Base-by-base conservation (phyloP, 805 yeast species). In the Candida corydali region DNA sequence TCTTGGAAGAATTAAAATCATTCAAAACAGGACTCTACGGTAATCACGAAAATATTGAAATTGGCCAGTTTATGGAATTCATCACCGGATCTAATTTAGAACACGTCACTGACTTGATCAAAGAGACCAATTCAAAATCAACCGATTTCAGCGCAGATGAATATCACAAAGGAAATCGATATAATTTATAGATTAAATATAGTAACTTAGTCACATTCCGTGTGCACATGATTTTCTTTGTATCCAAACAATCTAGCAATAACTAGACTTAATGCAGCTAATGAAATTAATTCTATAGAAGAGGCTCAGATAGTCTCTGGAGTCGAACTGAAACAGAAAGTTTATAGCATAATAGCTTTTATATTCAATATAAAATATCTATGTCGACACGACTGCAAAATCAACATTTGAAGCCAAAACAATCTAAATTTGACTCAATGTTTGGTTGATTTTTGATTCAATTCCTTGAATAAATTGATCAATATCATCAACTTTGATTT, bases 1-100 rank as follows among this genome's bases (percentile, higher is more conserved):
- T 78, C 20, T 61, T 60, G 51, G 30, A 44, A 2, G 50, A 67
- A 45, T 58, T 66, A 38, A 47, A 75, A 12, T 38, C 42, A 16
- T 49, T 44, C 26, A 46, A 50, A 27, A 57, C 69, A 15, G 66
- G 75, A 8, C 65, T 88, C 37, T 73, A 72, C 20, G 97, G 97
- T 5, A 84, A 82, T 58, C 86, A 77, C 52, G 97, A 89, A 62
- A 89, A 91, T 61, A 86, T 69, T 27, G 96, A 86, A 49, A 74
- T 89, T 42, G 96, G 96, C 4, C 53, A 66, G 17, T 86, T 82
- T 54, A 71, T 88, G 80, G 83, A 73, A 31, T 46, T 65, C 5
- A 69, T 71, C 50, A 58, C 76, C 54, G 64, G 71, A 8, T 63
- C 73, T 7, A 66, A 75, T 49, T 63, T 82, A 47, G 47, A 47